Evolutionary conservation across 495 filamentous ascomycete genomes (phyloP).

Genomic region (Penicillium nucicola): DNA sequence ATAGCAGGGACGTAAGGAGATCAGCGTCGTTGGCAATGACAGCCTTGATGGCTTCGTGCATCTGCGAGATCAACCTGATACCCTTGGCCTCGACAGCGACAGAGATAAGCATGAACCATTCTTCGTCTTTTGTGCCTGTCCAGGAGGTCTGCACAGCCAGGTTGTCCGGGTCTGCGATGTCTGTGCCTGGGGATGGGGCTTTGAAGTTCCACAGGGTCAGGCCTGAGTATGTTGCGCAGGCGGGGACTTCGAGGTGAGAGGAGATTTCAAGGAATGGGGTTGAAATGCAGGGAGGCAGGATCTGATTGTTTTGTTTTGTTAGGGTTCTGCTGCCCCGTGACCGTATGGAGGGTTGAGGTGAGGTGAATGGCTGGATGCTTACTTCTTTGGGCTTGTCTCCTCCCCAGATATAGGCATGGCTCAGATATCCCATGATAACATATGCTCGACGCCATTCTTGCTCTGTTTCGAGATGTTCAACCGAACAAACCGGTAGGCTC

Average conservation of each 20-base stretch:
- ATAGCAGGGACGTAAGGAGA: slow-evolving; percentile 67
- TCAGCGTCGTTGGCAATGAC: slow-evolving; percentile 57
- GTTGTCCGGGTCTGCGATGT: slow-evolving; percentile 78
- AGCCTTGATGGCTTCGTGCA: slow-evolving; percentile 80
- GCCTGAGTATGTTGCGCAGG: slow-evolving; percentile 90
- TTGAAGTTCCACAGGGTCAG: slow-evolving; percentile 93
- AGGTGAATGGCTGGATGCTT: slow-evolving; percentile 11
- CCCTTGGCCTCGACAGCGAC: slow-evolving; percentile 93
- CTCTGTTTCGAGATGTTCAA: slow-evolving; percentile 67
- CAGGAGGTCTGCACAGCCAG: slow-evolving; percentile 79
- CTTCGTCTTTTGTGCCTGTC: slow-evolving; percentile 90
- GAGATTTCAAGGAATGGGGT: slow-evolving; percentile 79
- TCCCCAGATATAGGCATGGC: slow-evolving; percentile 94
- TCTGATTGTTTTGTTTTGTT: slow-evolving; percentile 40
- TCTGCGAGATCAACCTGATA: slow-evolving; percentile 74
- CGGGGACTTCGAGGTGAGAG: slow-evolving; percentile 74
- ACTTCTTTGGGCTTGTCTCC: slow-evolving; percentile 77
- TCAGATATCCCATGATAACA: slow-evolving; percentile 76
- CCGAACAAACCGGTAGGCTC: slow-evolving; percentile 72
- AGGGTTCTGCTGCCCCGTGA: too few relatives aligned
- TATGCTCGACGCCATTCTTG: slow-evolving; percentile 92
- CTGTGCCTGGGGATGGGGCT: slow-evolving; percentile 64
- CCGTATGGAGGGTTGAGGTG: too few relatives aligned
- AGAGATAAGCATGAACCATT: slow-evolving; percentile 95
- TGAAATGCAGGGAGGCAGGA: slow-evolving; percentile 76